Percentiles rank a stretch among this genome's conserved stretches.
Evolutionary conservation across 2,329 filamentous ascomycete species (phyloP).

Genomic region (Dactylellina haptotyla): DNA sequence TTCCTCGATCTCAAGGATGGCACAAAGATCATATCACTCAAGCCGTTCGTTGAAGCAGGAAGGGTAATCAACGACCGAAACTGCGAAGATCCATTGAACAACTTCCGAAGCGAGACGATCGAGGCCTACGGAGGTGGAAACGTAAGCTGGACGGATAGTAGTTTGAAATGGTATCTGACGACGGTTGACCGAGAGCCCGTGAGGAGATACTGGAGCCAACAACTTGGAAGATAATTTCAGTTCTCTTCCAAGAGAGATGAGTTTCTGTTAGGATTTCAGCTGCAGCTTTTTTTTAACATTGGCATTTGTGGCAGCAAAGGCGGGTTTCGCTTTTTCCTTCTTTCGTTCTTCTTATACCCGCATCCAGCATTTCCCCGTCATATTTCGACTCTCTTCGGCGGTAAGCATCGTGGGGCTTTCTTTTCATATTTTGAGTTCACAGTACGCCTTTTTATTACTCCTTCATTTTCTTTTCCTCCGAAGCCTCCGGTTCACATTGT

Average conservation of each 20-base stretch:
- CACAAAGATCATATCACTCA: constrained; percentile 88
- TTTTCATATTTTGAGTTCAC: constrained; percentile 1
- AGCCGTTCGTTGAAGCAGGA: constrained; percentile 85
- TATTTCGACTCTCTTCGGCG: too few species aligned
- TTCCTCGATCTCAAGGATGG: constrained; percentile 94
- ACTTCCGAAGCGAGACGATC: constrained; percentile 79
- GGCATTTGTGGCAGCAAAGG: too few species aligned
- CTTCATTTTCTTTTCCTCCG: background rate
- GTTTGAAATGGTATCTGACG: constrained; percentile 88
- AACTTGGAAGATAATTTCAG: too few species aligned
- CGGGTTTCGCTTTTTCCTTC: background rate
- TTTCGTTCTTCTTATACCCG: constrained; percentile 3
- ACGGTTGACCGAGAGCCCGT: constrained; percentile 71
- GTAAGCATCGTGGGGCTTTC: too few species aligned
- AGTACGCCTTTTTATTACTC: constrained; percentile 12
- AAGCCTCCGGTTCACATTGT: background rate
- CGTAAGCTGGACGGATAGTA: constrained; percentile 90
- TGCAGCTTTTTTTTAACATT: too few species aligned
- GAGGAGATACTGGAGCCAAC: constrained; percentile 48
- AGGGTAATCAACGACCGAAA: constrained; percentile 79
- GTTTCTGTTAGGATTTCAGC: background rate
- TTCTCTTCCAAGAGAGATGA: background rate
- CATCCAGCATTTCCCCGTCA: constrained; percentile 19
- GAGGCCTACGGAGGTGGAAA: constrained; percentile 72
- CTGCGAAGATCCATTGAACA: constrained; percentile 80